These are phyloP conservation scores for Verbascum thapsus DNA, from an alignment of 257 asterid species.

Conservation along the genomic window DNA sequence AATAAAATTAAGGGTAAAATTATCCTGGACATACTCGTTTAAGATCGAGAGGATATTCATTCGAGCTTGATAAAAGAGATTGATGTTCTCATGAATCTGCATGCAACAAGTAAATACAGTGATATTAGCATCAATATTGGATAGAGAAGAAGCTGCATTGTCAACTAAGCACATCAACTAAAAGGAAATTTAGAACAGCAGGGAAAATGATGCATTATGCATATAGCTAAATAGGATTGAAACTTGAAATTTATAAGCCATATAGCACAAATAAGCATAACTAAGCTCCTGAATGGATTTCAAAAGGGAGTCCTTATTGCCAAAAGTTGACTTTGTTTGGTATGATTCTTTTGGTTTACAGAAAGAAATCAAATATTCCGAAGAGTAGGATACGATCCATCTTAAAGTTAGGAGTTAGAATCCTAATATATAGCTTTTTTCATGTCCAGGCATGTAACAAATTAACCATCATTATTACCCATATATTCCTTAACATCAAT, in stretches of 20 bases:
- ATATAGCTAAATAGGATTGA: conserved; percentile 6
- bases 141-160: conserved; percentile 17
- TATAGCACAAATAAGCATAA: neutral
- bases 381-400: no score
- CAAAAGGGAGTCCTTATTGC: no score
- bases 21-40: conserved; percentile 59
- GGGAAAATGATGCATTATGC: conserved; percentile 18
- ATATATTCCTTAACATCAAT: neutral
- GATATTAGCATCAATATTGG: conserved; percentile 25
- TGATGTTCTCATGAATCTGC: conserved; percentile 76
- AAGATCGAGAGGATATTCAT: conserved; percentile 54
- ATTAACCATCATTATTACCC: conserved; percentile 15
- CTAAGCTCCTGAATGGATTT: no score
- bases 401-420: no score
- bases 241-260: neutral
- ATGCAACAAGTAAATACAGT: conserved; percentile 26
- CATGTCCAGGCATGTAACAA: neutral
- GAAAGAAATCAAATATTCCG: no score
- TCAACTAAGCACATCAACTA: conserved; percentile 17
- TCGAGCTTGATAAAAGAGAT: conserved; percentile 72
- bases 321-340: no score
- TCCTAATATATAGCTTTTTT: no score
- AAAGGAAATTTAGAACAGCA: conserved; percentile 1
- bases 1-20: conserved; percentile 1
- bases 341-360: no score